A percentile compares a stretch with the other conserved stretches of the same genome.
Evolutionary conservation across 176 grass and related monocot species (phyloP).

Genomic region (Luzula sylvatica): DNA sequence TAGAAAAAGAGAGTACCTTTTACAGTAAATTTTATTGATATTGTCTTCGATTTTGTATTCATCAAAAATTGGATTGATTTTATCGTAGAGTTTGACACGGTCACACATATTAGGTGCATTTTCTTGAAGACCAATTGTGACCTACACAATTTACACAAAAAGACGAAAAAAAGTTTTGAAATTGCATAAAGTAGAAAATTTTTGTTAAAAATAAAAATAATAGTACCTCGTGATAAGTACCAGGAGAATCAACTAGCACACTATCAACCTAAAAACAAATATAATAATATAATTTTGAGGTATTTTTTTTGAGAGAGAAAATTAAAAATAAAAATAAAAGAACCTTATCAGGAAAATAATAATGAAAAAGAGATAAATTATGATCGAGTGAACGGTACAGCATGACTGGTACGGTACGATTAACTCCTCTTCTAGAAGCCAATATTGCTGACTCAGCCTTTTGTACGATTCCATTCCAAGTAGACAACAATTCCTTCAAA

Average conservation of each 20-base stretch:
- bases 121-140: conserved; percentile 82
- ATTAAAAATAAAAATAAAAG: conserved; percentile 1
- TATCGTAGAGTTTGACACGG: conserved; percentile 74
- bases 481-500: conserved; percentile 67
- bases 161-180: too few relatives aligned
- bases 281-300: conserved; percentile 17
- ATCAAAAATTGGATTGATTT: conserved; percentile 86
- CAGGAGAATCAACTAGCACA: conserved; percentile 89
- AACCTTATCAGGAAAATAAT: conserved; percentile 97
- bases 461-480: conserved; percentile 72
- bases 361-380: conserved; percentile 69
- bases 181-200: too few relatives aligned
- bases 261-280: conserved; percentile 50
- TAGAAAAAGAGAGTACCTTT: conserved; percentile 40
- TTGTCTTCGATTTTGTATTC: conserved; percentile 90
- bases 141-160: conserved; percentile 31
- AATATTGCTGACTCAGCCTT: conserved; percentile 78
- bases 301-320: conserved; percentile 6
- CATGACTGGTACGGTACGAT: conserved; percentile 80
- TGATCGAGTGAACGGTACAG: conserved; percentile 70
- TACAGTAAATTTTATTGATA: conserved; percentile 78
- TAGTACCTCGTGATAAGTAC: conserved; percentile 81
- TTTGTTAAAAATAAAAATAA: background rate
- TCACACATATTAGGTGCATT: conserved; percentile 82
- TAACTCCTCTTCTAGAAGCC: conserved; percentile 59